Evolutionary conservation across 495 filamentous ascomycete species (phyloP), one percentile per base, ranked within the genome.

Genomic region (Apiosordaria backusii): DNA sequence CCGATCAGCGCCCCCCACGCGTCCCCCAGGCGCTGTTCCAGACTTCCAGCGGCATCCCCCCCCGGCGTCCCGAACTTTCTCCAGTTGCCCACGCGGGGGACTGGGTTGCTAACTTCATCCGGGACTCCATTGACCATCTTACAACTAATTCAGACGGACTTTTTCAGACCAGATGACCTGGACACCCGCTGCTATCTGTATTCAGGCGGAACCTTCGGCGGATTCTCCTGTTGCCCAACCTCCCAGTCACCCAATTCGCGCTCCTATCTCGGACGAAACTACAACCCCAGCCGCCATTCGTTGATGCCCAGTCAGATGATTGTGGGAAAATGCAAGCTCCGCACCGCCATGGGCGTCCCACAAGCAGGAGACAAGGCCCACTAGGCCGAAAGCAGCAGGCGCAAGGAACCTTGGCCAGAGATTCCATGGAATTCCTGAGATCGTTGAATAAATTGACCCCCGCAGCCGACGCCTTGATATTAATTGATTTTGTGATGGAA

Each of bases 341-440:
- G n/a, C 59, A 61, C 59, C 27, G 29, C 59, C 59, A 61, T 27
- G 25, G 35, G 54, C 52, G 59, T 18, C 6, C 35, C 24, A 58
- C 53, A 57, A 57, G 23, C 40, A 16, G 29, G n/a, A 29, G 50
- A 57, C n/a, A 55, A 27, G 35, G 35, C 21, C 57, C 64, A 59
- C 65, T 68, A 72, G 63, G 26, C 64, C 66, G 13, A 62, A 54
- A 64, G 26, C 15, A 71, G 69, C 57, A 71, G 58, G 55, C 50
- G 66, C 67, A 65, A 53, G 24, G 65, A 66, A 68, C 15, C 50
- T 60, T 55, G 27, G 45, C 58, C 35, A 45, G 26, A 29, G 59
- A 64, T 67, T 66, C 64, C 67, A 67, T 68, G 57, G 50, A 63
- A 55, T 64, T 67, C 65, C 62, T n/a, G n/a, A 26, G 64, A 65